A percentile compares a stretch with the other conserved stretches of the same genome.
phyloP scores from a whole-genome alignment of 2,329 filamentous ascomycete genomes.

The Aspergillus chevalieri region DNA sequence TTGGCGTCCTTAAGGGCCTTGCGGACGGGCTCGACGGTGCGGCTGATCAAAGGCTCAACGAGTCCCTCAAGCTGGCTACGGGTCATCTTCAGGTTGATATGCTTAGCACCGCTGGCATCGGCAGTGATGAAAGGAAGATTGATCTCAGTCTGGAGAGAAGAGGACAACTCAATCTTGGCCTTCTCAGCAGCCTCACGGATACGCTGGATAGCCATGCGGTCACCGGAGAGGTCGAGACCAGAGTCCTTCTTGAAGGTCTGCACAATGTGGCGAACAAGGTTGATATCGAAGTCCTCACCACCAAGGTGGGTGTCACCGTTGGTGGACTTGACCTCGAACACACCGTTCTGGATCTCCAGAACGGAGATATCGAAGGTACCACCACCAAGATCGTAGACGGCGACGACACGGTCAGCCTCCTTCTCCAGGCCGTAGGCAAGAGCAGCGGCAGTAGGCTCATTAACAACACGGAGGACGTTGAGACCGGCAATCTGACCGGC shows the following conservation, averaged over 20 bases:
- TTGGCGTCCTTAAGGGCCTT: constrained; percentile 96
- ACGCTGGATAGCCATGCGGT: constrained; percentile 98
- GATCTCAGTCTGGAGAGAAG: constrained; percentile 91
- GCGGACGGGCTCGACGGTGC: constrained; percentile 85
- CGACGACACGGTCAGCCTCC: constrained; percentile 80
- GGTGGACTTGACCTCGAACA: constrained; percentile 98
- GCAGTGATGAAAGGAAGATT: constrained; percentile 98
- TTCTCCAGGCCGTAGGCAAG: constrained; percentile 96
- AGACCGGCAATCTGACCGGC: constrained; percentile 93
- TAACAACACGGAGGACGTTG: constrained; percentile 94
- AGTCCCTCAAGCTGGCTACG: constrained; percentile 89
- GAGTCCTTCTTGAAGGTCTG: constrained; percentile 96
- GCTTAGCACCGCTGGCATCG: constrained; percentile 90
- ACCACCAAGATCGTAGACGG: constrained; percentile 96
- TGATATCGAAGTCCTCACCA: constrained; percentile 97
- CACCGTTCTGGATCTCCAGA: constrained; percentile 93
- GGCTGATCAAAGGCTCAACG: constrained; percentile 79
- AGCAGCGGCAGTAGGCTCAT: constrained; percentile 94
- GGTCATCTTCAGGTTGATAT: constrained; percentile 94
- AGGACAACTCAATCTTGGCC: constrained; percentile 98
- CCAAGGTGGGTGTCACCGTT: constrained; percentile 98
- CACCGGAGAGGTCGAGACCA: constrained; percentile 77
- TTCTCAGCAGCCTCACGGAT: constrained; percentile 98
- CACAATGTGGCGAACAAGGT: constrained; percentile 86
- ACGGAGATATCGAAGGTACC: constrained; percentile 99